Conservation (phyloP, 73 alveolate species). For the Paramecium caudatum region DNA sequence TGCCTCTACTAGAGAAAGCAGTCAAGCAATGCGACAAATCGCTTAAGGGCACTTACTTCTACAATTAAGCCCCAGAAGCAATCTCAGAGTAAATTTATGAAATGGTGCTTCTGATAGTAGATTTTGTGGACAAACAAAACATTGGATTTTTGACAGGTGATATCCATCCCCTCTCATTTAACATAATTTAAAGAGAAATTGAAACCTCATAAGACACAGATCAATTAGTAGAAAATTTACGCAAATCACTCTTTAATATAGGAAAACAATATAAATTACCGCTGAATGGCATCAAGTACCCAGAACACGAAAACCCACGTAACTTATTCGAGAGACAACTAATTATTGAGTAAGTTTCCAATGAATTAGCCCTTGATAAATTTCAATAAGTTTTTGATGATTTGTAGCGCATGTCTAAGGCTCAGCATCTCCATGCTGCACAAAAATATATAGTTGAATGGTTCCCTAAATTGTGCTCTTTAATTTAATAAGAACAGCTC, state of each 20-base stretch:
- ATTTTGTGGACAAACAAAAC: conserved; percentile 87
- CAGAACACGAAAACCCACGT: conserved; percentile 85
- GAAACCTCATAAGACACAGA: background rate
- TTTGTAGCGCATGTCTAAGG: conserved; percentile 82
- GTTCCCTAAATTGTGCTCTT: conserved; percentile 79
- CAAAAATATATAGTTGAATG: conserved; percentile 84
- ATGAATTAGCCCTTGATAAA: conserved; percentile 83
- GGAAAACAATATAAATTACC: conserved; percentile 85
- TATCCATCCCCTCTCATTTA: conserved; percentile 79
- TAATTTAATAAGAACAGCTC: conserved; percentile 78
- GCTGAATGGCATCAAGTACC: conserved; percentile 84
- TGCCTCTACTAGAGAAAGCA: background rate
- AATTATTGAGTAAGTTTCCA: conserved; percentile 84
- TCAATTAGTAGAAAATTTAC: conserved; percentile 36
- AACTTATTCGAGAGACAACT: conserved; percentile 87
- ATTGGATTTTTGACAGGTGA: conserved; percentile 93
- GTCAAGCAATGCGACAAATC: background rate
- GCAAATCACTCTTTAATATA: conserved; percentile 28
- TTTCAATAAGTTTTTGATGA: conserved; percentile 82
- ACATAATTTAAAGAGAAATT: conserved; percentile 60
- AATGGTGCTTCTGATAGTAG: conserved; percentile 78
- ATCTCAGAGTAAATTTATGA: conserved; percentile 78
- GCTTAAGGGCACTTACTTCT: background rate
- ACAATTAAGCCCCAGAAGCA: background rate
- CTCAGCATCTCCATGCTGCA: conserved; percentile 82